phyloP scores from a whole-genome alignment of 192 early-diverging fungal species.

The Irineochytrium annulatum region DNA sequence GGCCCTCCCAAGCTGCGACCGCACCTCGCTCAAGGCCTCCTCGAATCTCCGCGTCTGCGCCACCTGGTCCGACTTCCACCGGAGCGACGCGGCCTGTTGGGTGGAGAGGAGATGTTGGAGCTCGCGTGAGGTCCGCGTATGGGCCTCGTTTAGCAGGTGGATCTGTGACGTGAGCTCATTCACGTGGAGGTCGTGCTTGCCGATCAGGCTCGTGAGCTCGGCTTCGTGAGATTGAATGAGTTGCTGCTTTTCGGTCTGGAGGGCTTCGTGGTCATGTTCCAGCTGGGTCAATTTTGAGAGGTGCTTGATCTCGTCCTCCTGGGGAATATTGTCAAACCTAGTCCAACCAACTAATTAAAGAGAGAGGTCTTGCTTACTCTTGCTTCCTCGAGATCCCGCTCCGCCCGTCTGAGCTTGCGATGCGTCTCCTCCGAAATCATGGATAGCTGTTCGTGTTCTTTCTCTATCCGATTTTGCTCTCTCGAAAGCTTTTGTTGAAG shows the following conservation, averaged over 20 bases:
- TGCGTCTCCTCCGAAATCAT: constrained; percentile 37
- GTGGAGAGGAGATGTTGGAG: constrained; percentile 35
- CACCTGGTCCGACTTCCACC: constrained; percentile 31
- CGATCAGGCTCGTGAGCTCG: neutral
- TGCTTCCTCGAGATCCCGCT: constrained; percentile 44
- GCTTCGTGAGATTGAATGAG: too few species aligned
- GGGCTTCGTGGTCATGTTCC: constrained; percentile 37
- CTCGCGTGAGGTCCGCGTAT: constrained; percentile 37
- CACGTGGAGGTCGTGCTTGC: constrained; percentile 9
- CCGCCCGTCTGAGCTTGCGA: constrained; percentile 33
- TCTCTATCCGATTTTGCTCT: constrained; percentile 42
- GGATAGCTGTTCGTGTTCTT: constrained; percentile 39
- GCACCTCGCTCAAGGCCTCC: constrained; percentile 18
- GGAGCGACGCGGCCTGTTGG: constrained; percentile 23
- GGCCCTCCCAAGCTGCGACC: constrained; percentile 12
- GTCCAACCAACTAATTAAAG: neutral
- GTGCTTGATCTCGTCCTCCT: constrained; percentile 33
- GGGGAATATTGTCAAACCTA: neutral
- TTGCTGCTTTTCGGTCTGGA: constrained; percentile 17
- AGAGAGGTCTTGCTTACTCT: constrained; percentile 21
- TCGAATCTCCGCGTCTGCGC: constrained; percentile 23
- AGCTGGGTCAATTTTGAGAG: constrained; percentile 27
- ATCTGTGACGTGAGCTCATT: constrained; percentile 33
- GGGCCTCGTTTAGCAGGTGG: constrained; percentile 30
- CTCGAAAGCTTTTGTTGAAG: constrained; percentile 36